phyloP scores from a whole-genome alignment of 2,329 filamentous ascomycete species.

The Metarhizium sp. region DNA sequence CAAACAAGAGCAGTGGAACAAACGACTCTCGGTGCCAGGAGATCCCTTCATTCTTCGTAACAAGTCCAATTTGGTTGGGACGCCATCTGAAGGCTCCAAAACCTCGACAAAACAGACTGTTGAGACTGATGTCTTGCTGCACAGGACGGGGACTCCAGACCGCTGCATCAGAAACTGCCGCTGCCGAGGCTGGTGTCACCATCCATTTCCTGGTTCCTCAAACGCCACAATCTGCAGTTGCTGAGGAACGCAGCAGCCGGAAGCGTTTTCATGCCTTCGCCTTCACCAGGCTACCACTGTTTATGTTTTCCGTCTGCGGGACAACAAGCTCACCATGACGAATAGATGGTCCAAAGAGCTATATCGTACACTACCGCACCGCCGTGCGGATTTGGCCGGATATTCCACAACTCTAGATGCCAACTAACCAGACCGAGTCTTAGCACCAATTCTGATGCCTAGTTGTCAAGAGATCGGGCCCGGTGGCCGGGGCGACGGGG shows the following conservation, averaged over 20 bases:
- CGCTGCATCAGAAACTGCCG: background rate
- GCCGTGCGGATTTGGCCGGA: background rate
- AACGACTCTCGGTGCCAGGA: too few species aligned
- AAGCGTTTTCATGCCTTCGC: background rate
- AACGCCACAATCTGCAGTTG: background rate
- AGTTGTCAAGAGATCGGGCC: background rate
- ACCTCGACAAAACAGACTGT: too few species aligned
- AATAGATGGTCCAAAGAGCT: background rate
- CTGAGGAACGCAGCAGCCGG: background rate
- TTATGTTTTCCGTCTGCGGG: too few species aligned
- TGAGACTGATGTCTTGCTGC: too few species aligned
- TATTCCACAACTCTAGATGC: background rate
- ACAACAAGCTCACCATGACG: too few species aligned
- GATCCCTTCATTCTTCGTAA: too few species aligned
- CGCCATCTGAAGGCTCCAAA: too few species aligned
- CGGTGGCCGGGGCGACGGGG: background rate
- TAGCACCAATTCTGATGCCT: background rate
- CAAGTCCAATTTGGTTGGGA: too few species aligned
- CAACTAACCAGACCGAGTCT: background rate
- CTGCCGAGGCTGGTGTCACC: background rate
- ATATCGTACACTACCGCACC: background rate
- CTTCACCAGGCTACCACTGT: background rate
- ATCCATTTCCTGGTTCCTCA: background rate
- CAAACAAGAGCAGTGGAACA: too few species aligned
- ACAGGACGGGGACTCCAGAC: too few species aligned